Evolutionary conservation across 176 grass and related monocot species (phyloP).

Genomic region (Typha latifolia): DNA sequence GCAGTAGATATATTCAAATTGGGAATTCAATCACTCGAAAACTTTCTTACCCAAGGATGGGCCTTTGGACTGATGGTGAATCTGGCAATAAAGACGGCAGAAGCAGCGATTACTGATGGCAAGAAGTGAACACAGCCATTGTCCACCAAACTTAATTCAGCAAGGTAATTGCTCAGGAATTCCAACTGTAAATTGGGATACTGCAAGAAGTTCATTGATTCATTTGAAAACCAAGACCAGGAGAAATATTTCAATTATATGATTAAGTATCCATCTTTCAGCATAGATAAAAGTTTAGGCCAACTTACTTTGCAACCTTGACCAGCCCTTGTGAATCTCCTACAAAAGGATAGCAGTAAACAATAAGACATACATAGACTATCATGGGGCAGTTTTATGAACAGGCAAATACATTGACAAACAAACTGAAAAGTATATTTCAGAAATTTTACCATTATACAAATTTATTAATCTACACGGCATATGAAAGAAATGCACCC

Average conservation of each 20-base stretch:
- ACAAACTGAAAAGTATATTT: not conserved
- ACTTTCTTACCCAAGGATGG: constrained; percentile 43
- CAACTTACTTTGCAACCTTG: constrained; percentile 38
- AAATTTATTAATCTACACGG: not conserved
- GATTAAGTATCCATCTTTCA: not conserved
- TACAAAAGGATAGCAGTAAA: constrained; percentile 14
- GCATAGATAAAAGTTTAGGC: not conserved
- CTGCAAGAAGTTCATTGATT: not conserved
- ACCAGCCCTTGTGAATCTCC: constrained; percentile 29
- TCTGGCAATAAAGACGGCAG: constrained; percentile 44
- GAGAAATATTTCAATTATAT: not conserved
- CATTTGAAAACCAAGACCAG: not conserved
- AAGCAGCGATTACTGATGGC: constrained; percentile 48
- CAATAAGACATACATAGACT: not conserved
- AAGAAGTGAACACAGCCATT: constrained; percentile 38
- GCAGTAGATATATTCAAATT: not conserved
- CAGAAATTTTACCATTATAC: not conserved
- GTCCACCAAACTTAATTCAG: constrained; percentile 59
- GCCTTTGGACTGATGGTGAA: constrained; percentile 37
- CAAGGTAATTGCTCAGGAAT: constrained; percentile 39
- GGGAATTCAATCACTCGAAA: not conserved
- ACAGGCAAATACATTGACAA: not conserved
- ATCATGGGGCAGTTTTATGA: not conserved
- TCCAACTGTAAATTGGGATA: constrained; percentile 15
- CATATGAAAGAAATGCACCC: not conserved